Conservation (phyloP, 148 eudicot genomes). For the Cornus controversa region DNA sequence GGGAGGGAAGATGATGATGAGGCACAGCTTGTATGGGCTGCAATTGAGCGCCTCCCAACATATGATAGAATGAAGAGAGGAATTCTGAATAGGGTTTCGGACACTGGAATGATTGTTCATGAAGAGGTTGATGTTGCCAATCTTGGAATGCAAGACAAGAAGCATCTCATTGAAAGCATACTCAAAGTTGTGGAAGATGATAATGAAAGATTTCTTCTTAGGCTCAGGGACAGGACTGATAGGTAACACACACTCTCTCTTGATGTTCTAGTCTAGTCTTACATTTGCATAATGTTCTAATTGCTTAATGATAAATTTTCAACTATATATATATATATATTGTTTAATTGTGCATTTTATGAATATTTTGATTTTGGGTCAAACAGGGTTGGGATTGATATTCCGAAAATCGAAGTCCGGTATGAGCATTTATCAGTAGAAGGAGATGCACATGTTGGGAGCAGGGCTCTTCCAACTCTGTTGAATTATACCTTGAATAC, state of each 20-base stretch:
- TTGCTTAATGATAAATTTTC: too few species aligned
- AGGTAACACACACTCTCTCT: too few species aligned
- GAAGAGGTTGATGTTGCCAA: conserved; percentile 39
- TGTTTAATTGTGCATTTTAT: neutral
- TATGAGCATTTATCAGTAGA: conserved; percentile 38
- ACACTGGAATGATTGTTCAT: conserved; percentile 35
- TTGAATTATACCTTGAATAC: conserved; percentile 33
- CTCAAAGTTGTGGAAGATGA: conserved; percentile 40
- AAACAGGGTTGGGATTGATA: conserved; percentile 38
- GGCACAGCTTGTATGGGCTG: conserved; percentile 54
- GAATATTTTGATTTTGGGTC: neutral
- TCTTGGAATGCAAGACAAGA: conserved; percentile 41
- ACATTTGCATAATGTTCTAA: too few species aligned
- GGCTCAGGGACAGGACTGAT: conserved; percentile 42
- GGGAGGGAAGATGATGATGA: conserved; percentile 44
- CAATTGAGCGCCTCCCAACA: conserved; percentile 52
- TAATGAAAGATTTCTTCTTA: conserved; percentile 42
- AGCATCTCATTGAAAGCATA: conserved; percentile 36
- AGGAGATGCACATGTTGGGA: conserved; percentile 42
- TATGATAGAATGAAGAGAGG: conserved; percentile 41
- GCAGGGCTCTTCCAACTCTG: conserved; percentile 51
- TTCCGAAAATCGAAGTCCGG: conserved; percentile 38
- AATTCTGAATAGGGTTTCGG: conserved; percentile 35
- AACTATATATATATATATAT: too few species aligned
- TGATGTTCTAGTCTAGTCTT: too few species aligned